phyloP scores from a whole-genome alignment of 2,329 filamentous ascomycete species.

The Leptosphaerulina australis region DNA sequence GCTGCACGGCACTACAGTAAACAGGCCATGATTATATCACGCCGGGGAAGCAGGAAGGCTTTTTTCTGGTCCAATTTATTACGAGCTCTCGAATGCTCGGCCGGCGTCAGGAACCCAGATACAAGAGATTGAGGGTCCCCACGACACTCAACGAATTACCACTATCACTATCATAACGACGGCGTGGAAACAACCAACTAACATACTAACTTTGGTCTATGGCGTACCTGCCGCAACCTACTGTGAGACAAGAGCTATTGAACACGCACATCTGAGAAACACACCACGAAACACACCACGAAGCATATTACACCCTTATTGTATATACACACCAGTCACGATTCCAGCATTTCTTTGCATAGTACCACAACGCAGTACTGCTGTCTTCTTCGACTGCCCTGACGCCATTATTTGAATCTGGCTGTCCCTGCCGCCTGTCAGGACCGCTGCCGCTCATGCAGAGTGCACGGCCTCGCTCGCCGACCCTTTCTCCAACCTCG shows the following conservation, averaged over 20 bases:
- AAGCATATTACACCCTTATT: too few species aligned
- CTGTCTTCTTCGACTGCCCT: not conserved
- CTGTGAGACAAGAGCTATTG: conserved; percentile 10
- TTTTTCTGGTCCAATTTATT: conserved; percentile 4
- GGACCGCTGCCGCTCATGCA: conserved; percentile 9
- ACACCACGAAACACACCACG: not conserved
- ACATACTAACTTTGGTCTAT: conserved; percentile 6
- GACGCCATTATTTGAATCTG: not conserved
- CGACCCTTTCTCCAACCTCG: conserved; percentile 11
- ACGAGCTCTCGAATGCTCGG: not conserved
- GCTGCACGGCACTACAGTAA: conserved; percentile 3
- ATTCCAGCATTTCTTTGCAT: not conserved
- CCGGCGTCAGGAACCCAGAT: conserved; percentile 1
- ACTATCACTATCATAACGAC: too few species aligned
- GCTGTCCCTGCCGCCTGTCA: conserved; percentile 8
- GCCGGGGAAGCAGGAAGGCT: conserved; percentile 13
- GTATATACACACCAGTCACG: too few species aligned
- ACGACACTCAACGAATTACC: not conserved
- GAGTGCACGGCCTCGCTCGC: conserved; percentile 23
- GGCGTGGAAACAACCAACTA: too few species aligned
- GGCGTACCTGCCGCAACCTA: conserved; percentile 10
- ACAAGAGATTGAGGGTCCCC: conserved; percentile 12
- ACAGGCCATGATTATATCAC: conserved; percentile 1
- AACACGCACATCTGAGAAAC: conserved; percentile 4
- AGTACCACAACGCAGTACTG: not conserved